A percentile compares a stretch with the other conserved stretches of the same genome.
Evolutionary conservation across 106 monocot species (phyloP).

Genomic region (Iris macrosiphon): DNA sequence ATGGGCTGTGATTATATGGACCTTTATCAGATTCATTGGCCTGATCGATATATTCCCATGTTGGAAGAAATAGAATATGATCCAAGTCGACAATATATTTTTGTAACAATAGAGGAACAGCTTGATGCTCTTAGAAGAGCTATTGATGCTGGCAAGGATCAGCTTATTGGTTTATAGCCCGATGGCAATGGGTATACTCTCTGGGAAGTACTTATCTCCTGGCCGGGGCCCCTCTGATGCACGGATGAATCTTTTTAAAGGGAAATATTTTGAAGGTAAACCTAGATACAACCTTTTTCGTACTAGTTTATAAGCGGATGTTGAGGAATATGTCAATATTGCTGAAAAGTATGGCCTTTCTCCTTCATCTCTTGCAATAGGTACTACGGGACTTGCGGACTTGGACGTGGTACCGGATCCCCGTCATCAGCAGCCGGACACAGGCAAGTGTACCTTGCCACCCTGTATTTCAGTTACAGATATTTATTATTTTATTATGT

Average conservation of each 20-base stretch:
- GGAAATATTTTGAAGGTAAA: slow-evolving; percentile 93
- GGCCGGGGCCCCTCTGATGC: slow-evolving; percentile 62
- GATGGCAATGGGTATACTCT: slow-evolving; percentile 96
- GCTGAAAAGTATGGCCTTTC: slow-evolving; percentile 48
- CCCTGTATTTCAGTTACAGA: no score
- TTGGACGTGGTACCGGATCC: no score
- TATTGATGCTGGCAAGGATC: slow-evolving; percentile 80
- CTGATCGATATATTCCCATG: slow-evolving; percentile 99
- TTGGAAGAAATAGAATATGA: slow-evolving; percentile 97
- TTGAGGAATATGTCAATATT: slow-evolving; percentile 61
- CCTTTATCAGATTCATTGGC: slow-evolving; percentile 98
- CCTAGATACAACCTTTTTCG: slow-evolving; percentile 73
- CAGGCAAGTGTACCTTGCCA: no score
- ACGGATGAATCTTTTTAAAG: slow-evolving; percentile 77
- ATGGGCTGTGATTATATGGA: slow-evolving; percentile 81
- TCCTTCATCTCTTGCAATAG: slow-evolving; percentile 74
- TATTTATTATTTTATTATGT: no score
- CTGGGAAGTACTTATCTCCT: slow-evolving; percentile 79
- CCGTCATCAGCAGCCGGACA: no score
- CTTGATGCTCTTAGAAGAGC: slow-evolving; percentile 69
- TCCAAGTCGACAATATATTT: slow-evolving; percentile 51
- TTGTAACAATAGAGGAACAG: slow-evolving; percentile 73
- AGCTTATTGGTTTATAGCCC: slow-evolving; percentile 87
- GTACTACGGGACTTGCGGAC: no score
- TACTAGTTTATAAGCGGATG: slow-evolving; percentile 36